Conservation (phyloP, 148 eudicot species). For the Persicaria tinctoria region DNA sequence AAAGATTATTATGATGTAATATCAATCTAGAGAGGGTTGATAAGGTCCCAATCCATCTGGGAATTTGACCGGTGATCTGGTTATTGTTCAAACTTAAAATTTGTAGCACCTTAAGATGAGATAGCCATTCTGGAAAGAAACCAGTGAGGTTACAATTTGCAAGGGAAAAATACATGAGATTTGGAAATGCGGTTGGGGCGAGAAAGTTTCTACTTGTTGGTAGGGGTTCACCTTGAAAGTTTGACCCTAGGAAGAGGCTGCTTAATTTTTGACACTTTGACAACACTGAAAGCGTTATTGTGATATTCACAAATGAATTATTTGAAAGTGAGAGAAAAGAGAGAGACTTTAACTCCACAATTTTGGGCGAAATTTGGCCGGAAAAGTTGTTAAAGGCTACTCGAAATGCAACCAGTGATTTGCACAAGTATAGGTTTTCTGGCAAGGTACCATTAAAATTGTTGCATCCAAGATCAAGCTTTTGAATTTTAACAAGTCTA, state of each 20-base stretch:
- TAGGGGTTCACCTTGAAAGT: slow-evolving; percentile 46
- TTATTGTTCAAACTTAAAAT: slow-evolving; percentile 58
- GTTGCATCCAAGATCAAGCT: slow-evolving; percentile 71
- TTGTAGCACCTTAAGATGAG: slow-evolving; percentile 43
- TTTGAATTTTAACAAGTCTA: slow-evolving; percentile 32
- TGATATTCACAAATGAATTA: slow-evolving; percentile 60
- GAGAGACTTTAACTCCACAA: slow-evolving; percentile 43
- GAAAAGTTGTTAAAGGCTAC: slow-evolving; percentile 44
- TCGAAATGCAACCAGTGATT: slow-evolving; percentile 61
- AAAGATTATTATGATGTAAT: slow-evolving; percentile 22
- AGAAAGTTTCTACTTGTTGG: slow-evolving; percentile 36
- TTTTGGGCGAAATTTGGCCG: slow-evolving; percentile 53
- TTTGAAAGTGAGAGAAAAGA: no score
- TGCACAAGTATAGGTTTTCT: slow-evolving; percentile 56
- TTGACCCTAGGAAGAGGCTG: slow-evolving; percentile 46
- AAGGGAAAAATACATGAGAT: slow-evolving; percentile 54
- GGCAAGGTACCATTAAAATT: slow-evolving; percentile 54
- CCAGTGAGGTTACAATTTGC: slow-evolving; percentile 66
- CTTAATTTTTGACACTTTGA: slow-evolving; percentile 51
- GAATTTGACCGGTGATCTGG: slow-evolving; percentile 50
- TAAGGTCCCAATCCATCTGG: slow-evolving; percentile 56
- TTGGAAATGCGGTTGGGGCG: slow-evolving; percentile 37
- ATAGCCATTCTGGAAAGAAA: slow-evolving; percentile 56
- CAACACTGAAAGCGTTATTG: slow-evolving; percentile 44
- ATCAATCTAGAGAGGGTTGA: slow-evolving; percentile 63